A percentile compares a stretch with the other conserved stretches of the same genome.
These are phyloP conservation scores for Alternaria arbusti DNA, from an alignment of 2,329 filamentous ascomycete genomes.

Conservation along the genomic window DNA sequence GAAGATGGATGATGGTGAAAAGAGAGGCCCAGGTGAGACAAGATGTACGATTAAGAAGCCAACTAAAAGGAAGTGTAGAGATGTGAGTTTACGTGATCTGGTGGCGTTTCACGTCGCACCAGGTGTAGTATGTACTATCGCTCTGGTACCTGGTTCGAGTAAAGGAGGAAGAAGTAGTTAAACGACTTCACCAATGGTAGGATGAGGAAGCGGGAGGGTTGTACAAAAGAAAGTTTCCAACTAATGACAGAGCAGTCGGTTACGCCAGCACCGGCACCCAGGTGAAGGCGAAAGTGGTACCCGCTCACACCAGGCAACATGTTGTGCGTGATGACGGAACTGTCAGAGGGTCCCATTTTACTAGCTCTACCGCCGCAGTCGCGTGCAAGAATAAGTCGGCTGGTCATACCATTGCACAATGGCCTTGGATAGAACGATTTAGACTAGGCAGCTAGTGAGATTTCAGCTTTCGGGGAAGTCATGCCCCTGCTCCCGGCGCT, in stretches of 20 bases:
- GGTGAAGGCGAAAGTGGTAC: slow-evolving; percentile 20
- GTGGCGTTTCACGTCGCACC: slow-evolving; percentile 3
- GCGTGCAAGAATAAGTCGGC: slow-evolving; percentile 32
- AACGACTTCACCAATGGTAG: slow-evolving; percentile 17
- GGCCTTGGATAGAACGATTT: slow-evolving; percentile 22
- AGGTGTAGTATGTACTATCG: slow-evolving; percentile 4
- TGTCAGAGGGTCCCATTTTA: slow-evolving; percentile 34
- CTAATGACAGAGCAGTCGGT: slow-evolving; percentile 19
- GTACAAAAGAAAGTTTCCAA: slow-evolving; percentile 24
- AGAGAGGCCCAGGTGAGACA: neutral
- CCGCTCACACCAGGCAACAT: slow-evolving; percentile 21
- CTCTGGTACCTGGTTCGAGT: slow-evolving; percentile 1
- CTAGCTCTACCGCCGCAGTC: slow-evolving; percentile 47
- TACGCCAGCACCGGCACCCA: slow-evolving; percentile 19
- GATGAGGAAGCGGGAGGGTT: slow-evolving; percentile 17
- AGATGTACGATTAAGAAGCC: neutral
- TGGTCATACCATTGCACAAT: slow-evolving; percentile 16
- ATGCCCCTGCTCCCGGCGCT: slow-evolving; percentile 40
- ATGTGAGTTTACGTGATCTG: slow-evolving; percentile 5
- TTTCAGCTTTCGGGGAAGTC: slow-evolving; percentile 35
- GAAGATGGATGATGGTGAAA: neutral
- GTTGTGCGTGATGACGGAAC: slow-evolving; percentile 31
- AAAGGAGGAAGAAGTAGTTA: slow-evolving; percentile 12
- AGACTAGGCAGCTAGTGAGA: slow-evolving; percentile 25
- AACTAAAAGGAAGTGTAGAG: slow-evolving; percentile 4